Conservation (phyloP, 2,329 filamentous ascomycete species). For the Sclerotinia sclerotiorum region DNA sequence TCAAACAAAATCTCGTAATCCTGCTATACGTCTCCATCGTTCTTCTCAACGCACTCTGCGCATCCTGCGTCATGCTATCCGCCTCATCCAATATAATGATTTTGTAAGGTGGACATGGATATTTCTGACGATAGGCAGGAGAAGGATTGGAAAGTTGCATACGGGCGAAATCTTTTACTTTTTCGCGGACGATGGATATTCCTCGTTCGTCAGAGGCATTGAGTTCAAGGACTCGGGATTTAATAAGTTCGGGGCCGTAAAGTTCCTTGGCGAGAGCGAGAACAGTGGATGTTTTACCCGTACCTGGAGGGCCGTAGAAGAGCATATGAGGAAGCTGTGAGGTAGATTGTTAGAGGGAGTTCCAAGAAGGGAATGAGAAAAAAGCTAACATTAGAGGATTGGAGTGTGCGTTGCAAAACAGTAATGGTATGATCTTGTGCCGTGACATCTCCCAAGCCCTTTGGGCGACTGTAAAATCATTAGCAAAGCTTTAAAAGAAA, state of each 20-base stretch:
- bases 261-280: slow-evolving; percentile 96
- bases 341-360: slow-evolving; percentile 29
- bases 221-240: slow-evolving; percentile 92
- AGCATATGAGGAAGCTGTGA: slow-evolving; percentile 93
- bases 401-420: slow-evolving; percentile 85
- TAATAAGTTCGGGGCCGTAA: slow-evolving; percentile 92
- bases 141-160: slow-evolving; percentile 83
- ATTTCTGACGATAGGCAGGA: slow-evolving; percentile 64
- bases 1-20: slow-evolving; percentile 94
- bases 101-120: slow-evolving; percentile 96
- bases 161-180: slow-evolving; percentile 96
- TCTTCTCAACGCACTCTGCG: slow-evolving; percentile 84
- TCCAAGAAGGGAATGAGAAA: neutral
- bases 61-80: slow-evolving; percentile 98
- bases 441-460: slow-evolving; percentile 89
- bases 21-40: slow-evolving; percentile 99
- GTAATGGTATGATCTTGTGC: slow-evolving; percentile 97
- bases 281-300: slow-evolving; percentile 96
- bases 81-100: slow-evolving; percentile 98
- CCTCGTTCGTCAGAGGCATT: slow-evolving; percentile 99
- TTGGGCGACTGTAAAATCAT: slow-evolving; percentile 64
- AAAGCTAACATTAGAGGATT: slow-evolving; percentile 77
- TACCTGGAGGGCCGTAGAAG: slow-evolving; percentile 96
- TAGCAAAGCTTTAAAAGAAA: neutral
- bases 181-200: slow-evolving; percentile 93